Percentiles rank a stretch among this genome's conserved stretches.
Conservation (phyloP, 768 basidiomycete species). For the Rhizopogon vinicolor region DNA sequence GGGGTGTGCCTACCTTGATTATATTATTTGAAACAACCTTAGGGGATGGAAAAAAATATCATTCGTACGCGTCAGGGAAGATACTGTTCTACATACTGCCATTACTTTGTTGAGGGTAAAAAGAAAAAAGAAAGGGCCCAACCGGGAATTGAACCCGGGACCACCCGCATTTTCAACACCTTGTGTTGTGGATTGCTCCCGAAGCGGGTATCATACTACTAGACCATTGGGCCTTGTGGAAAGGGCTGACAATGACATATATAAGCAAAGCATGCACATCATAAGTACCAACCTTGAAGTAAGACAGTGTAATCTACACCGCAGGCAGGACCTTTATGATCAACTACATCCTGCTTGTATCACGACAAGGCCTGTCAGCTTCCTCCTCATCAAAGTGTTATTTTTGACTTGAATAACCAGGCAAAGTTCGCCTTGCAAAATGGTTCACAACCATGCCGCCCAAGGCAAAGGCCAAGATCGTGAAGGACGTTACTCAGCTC, state of each 20-base stretch:
- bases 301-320: conserved; percentile 7
- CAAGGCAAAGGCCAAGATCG: conserved; percentile 84
- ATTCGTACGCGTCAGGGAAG: too few species aligned
- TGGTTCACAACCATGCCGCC: conserved; percentile 88
- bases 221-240: conserved; percentile 40
- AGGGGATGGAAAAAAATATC: too few species aligned
- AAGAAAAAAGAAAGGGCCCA: conserved; percentile 32
- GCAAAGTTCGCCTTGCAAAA: conserved; percentile 92
- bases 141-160: conserved; percentile 59
- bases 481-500: conserved; percentile 93
- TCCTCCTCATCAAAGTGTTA: conserved; percentile 2
- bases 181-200: conserved; percentile 23
- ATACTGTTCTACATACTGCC: too few species aligned
- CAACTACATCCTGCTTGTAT: conserved; percentile 91
- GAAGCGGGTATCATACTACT: conserved; percentile 53
- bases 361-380: conserved; percentile 70
- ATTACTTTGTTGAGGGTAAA: not conserved
- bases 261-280: not conserved
- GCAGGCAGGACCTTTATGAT: conserved; percentile 47
- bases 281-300: not conserved
- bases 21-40: not conserved
- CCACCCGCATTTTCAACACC: conserved; percentile 38
- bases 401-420: conserved; percentile 33
- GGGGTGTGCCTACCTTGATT: not conserved
- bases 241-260: not conserved